These are phyloP conservation scores for Steccherinum ochraceum DNA, from an alignment of 768 basidiomycete genomes.

Conservation along the genomic window DNA sequence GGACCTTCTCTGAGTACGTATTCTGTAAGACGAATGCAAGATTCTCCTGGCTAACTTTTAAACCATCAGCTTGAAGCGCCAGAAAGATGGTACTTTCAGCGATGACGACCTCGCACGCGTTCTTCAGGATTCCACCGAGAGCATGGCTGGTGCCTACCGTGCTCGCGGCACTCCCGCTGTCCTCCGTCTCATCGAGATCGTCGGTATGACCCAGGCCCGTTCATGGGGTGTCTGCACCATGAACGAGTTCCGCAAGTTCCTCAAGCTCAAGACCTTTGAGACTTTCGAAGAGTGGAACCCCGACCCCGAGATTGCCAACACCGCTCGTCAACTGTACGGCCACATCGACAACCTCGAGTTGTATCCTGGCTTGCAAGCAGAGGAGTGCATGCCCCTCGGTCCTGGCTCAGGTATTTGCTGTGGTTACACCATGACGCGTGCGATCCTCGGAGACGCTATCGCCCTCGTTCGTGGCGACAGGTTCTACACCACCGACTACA, in stretches of 20 bases:
- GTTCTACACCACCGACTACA: slow-evolving; percentile 47
- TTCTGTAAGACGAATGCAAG: background rate
- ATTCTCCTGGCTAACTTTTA: background rate
- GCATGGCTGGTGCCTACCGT: slow-evolving; percentile 39
- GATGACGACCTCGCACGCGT: slow-evolving; percentile 40
- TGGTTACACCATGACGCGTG: slow-evolving; percentile 22
- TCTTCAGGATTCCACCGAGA: slow-evolving; percentile 39
- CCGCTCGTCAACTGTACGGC: slow-evolving; percentile 26
- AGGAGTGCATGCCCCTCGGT: slow-evolving; percentile 16
- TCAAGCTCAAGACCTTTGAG: slow-evolving; percentile 44
- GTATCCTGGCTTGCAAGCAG: slow-evolving; percentile 28
- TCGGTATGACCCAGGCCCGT: slow-evolving; percentile 49
- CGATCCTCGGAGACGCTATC: slow-evolving; percentile 45
- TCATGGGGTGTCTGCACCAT: slow-evolving; percentile 39
- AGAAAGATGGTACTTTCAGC: slow-evolving; percentile 39
- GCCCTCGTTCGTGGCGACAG: slow-evolving; percentile 48
- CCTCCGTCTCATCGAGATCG: slow-evolving; percentile 46
- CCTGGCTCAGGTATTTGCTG: slow-evolving; percentile 25
- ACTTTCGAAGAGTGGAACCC: slow-evolving; percentile 71
- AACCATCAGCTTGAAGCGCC: slow-evolving; percentile 25
- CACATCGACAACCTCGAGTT: slow-evolving; percentile 31
- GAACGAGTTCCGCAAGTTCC: slow-evolving; percentile 68
- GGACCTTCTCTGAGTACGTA: slow-evolving; percentile 20
- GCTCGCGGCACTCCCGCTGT: slow-evolving; percentile 41
- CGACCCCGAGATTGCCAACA: slow-evolving; percentile 41